phyloP scores from a whole-genome alignment of 768 basidiomycete species.

The Sporobolomyces roseus region DNA sequence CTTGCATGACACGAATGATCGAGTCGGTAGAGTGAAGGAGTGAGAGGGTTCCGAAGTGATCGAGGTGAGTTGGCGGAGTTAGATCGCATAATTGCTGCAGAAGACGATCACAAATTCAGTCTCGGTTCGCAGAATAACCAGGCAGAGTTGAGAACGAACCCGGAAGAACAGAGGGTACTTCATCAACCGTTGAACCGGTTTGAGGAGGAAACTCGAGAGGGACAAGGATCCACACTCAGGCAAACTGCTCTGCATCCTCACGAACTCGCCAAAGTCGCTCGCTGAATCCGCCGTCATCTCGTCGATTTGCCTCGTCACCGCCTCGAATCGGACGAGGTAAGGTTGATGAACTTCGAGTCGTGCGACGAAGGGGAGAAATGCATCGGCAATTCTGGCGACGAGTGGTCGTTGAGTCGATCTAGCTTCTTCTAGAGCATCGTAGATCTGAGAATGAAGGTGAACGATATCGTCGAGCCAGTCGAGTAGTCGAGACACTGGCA shows the following conservation, averaged over 20 bases:
- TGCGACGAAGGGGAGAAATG: constrained; percentile 61
- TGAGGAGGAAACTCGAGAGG: constrained; percentile 64
- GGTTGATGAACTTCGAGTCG: constrained; percentile 79
- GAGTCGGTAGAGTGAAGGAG: constrained; percentile 63
- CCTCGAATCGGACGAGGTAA: constrained; percentile 70
- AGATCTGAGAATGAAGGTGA: constrained; percentile 67
- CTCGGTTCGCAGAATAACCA: not conserved
- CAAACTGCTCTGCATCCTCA: constrained; percentile 57
- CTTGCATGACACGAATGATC: constrained; percentile 71
- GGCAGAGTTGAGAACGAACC: constrained; percentile 54
- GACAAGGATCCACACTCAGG: constrained; percentile 61
- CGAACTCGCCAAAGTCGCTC: constrained; percentile 79
- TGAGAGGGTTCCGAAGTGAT: constrained; percentile 65
- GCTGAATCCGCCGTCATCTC: constrained; percentile 54
- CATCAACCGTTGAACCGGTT: constrained; percentile 69
- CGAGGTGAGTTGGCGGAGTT: constrained; percentile 67
- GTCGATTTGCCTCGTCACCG: constrained; percentile 58
- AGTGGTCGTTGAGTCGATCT: constrained; percentile 50
- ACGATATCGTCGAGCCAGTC: constrained; percentile 87
- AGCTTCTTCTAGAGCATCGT: constrained; percentile 54
- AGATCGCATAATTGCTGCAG: constrained; percentile 63
- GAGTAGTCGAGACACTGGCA: constrained; percentile 65
- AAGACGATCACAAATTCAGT: constrained; percentile 8
- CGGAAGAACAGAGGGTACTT: constrained; percentile 69
- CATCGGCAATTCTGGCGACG: constrained; percentile 59